Conservation (phyloP, 345 rosid species). For the Syzygium aromaticum region DNA sequence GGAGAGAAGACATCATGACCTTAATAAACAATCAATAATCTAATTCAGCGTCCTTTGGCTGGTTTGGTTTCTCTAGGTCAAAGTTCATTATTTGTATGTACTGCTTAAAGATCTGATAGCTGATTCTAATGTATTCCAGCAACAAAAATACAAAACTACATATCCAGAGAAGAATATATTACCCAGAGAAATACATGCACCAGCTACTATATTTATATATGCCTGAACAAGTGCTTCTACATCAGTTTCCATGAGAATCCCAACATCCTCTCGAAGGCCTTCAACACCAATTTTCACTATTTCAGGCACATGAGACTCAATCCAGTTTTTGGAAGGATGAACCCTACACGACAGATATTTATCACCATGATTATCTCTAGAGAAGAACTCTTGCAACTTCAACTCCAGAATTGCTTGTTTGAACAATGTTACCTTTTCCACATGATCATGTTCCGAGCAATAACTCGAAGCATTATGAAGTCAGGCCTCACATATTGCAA, state of each 20-base stretch:
- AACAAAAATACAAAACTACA: background rate
- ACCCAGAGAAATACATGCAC: constrained; percentile 95
- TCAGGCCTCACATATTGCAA: constrained; percentile 91
- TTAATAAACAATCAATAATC: background rate
- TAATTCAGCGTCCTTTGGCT: background rate
- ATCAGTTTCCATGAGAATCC: constrained; percentile 67
- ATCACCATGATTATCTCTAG: background rate
- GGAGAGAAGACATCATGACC: background rate
- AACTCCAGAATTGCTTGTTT: background rate
- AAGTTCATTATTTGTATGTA: background rate
- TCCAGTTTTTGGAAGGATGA: constrained; percentile 79
- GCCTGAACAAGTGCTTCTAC: constrained; percentile 81
- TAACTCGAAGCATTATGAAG: constrained; percentile 95
- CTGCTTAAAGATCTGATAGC: background rate
- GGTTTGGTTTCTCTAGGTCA: background rate
- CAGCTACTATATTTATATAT: constrained; percentile 82
- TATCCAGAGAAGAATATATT: constrained; percentile 8
- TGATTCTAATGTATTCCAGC: background rate
- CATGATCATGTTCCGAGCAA: constrained; percentile 92
- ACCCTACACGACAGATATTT: constrained; percentile 36
- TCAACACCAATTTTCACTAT: constrained; percentile 54
- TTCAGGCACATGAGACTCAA: constrained; percentile 83
- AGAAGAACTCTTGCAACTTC: constrained; percentile 3
- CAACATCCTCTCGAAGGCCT: constrained; percentile 49
- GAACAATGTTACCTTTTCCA: constrained; percentile 69